Base-by-base conservation (phyloP, 83 land plant genomes). In the Picea abies region DNA sequence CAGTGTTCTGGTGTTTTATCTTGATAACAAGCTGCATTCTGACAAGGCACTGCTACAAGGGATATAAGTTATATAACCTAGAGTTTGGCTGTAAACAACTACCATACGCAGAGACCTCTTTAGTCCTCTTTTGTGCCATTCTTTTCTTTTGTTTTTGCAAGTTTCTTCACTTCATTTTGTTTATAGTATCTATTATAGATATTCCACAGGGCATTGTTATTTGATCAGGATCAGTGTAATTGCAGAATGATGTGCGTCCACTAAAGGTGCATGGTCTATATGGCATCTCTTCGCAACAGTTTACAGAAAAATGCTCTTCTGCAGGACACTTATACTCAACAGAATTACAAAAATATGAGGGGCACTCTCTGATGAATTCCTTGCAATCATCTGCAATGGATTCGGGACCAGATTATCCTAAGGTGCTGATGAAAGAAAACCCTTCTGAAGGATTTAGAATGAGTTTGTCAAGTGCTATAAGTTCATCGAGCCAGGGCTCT, bases 241-340 rank as follows among this genome's bases (percentile, higher is more conserved):
- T 84, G 80, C 87, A 85, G 87, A 60, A 83, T 76, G 67, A 65
- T 76, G 80, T 86, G 58, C 73, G 71, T 19, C 63, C 82, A 35
- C 16, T 85, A 67, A 86, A 89, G 88, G 83, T 85, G 39, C 84
- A 71, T 19, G 84, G 89, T 82, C 77, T 83, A 62, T 83, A 82
- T 86, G 95, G 93, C 7, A 91, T 90, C 87, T 90, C 94, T 75
- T 32, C 85, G 52, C 90, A 80, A 35, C 71, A 83, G 62, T 65
- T 82, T 47, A 66, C 81, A 78, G 89, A 82, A 44, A 88, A 85
- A 66, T 67, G 82, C 62, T 75, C 73, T 67, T 88, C 88, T 58
- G 87, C 85, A 47, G 90, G 86, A 6, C 35, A 82, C 25, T 73
- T 83, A 29, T 79, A 81, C 58, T 73, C 85, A 29, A 66, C 82